These are phyloP conservation scores for Avicennia marina DNA, from an alignment of 257 asterid species.

Conservation along the genomic window DNA sequence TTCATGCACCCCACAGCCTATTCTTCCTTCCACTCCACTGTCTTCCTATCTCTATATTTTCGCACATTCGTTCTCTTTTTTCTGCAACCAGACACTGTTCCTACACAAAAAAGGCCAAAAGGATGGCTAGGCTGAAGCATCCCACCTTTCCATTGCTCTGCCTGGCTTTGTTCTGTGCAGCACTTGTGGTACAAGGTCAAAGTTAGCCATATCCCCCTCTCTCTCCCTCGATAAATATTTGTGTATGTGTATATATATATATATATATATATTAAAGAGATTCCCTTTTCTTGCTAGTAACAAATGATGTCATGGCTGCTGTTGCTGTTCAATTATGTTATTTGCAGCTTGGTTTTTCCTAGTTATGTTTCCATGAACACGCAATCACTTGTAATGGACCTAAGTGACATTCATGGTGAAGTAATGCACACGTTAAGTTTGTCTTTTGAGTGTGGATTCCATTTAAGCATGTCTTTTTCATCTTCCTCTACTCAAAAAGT, in stretches of 20 bases:
- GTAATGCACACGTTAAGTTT: neutral
- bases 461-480: slow-evolving; percentile 5
- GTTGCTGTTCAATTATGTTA: too few species aligned
- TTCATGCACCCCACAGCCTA: slow-evolving; percentile 30
- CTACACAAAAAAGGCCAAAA: slow-evolving; percentile 1
- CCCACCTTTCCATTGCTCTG: slow-evolving; percentile 26
- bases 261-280: too few species aligned
- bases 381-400: neutral
- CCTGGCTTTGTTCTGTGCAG: slow-evolving; percentile 35
- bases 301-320: neutral
- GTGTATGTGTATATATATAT: too few species aligned
- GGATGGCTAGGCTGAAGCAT: slow-evolving; percentile 30
- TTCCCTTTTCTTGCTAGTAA: neutral
- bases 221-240: too few species aligned
- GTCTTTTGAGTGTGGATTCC: neutral
- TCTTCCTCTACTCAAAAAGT: neutral
- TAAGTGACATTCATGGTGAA: neutral
- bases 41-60: slow-evolving; percentile 29
- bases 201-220: neutral
- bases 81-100: slow-evolving; percentile 13
- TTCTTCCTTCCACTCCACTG: slow-evolving; percentile 15
- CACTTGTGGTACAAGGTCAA: slow-evolving; percentile 42
- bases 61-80: slow-evolving; percentile 15
- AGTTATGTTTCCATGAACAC: neutral
- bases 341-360: neutral